Base-by-base conservation (phyloP, 78 protist species). In the Emiliania huxleyi region DNA sequence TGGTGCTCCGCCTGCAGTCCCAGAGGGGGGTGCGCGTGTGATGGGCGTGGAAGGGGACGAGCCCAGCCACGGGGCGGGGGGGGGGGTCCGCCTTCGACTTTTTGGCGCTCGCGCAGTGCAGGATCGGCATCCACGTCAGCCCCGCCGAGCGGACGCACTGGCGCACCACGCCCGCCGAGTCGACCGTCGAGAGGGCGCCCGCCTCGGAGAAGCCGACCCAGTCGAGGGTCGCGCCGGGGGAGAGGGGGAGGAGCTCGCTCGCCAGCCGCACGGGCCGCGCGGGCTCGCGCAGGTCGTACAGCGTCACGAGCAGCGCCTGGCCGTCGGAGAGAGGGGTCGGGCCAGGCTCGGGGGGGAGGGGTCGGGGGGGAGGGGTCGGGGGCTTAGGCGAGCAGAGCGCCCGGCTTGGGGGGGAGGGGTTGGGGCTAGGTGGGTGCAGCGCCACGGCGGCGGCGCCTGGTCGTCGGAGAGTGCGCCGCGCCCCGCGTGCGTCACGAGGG, bases 111-210 rank as follows among this genome's bases (percentile, higher is more conserved):
- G 0, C 23, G 38, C 33, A 15, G 89, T 81, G 21, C 12, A 81
- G 89, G 29, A 81, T 12, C 35, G 89, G 89, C 56, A 15, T 18
- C 89, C 89, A 81, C 38, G 26, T 56, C 56, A 19, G 26, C 0
- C 33, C 42, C 15, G 6, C 23, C 42, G 89, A 44, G 35, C 89
- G 52, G n/a, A 81, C 18, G 89, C 56, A 43, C 40, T 0, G 12
- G n/a, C 89, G 89, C 46, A 44, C 89, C 22, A 81, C 23, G 22
- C 89, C 89, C 4, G 18, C n/a, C 33, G 89, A 81, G 52, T 81
- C 89, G 56, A 81, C 89, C 42, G 89, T 25, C 35, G 40, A 0
- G 42, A 81, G 89, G 12, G 1, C 40, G 35, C 55, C 55, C 3
- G 0, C 23, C 38, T 44, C 40, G 22, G 40, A 23, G 89, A 81